phyloP scores from a whole-genome alignment of 2,329 filamentous ascomycete species.

The Fusarium sarcochroum region DNA sequence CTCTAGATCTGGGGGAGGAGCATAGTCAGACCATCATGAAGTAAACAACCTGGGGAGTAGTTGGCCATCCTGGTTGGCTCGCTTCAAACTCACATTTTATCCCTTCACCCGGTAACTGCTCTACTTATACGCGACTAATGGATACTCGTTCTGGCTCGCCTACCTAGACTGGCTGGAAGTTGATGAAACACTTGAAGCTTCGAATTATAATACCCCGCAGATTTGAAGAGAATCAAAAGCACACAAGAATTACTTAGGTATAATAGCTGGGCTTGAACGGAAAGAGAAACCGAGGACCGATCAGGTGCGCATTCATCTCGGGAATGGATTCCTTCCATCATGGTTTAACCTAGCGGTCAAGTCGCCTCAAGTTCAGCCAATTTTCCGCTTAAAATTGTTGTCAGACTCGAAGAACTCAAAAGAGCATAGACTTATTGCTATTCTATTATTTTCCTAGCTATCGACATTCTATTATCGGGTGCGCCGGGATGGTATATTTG shows the following conservation, averaged over 20 bases:
- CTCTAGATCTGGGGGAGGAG: constrained; percentile 17
- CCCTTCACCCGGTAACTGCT: constrained; percentile 34
- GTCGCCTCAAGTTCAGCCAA: no score
- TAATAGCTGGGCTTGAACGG: not conserved
- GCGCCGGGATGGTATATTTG: not conserved
- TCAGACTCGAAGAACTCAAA: no score
- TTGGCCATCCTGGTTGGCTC: constrained; percentile 26
- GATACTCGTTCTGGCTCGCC: not conserved
- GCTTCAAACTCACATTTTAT: constrained; percentile 22
- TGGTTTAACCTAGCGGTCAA: not conserved
- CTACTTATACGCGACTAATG: not conserved
- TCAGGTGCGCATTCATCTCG: not conserved
- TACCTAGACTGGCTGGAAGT: no score
- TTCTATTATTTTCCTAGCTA: not conserved
- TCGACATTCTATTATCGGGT: not conserved
- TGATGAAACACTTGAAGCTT: no score
- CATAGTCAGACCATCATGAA: constrained; percentile 5
- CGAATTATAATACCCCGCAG: no score
- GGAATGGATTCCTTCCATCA: not conserved
- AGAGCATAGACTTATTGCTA: no score
- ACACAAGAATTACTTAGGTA: no score
- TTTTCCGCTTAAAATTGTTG: no score
- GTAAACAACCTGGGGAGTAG: not conserved
- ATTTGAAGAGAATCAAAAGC: no score
- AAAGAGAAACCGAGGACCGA: not conserved